phyloP scores from a whole-genome alignment of 768 basidiomycete species.

The Hygrocybe coccinea region DNA sequence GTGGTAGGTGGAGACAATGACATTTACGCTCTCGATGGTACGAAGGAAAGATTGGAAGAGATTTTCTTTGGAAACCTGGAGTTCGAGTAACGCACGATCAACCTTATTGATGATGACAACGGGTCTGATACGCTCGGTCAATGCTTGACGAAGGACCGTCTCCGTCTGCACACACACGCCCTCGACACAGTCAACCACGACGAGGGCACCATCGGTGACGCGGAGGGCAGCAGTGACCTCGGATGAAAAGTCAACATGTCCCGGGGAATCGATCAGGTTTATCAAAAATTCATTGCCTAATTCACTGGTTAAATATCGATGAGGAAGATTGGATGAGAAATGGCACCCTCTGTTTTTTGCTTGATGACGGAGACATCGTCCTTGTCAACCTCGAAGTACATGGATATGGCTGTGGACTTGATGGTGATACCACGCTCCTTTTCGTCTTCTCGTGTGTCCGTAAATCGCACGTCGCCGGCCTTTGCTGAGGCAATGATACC shows the following conservation, averaged over 20 bases:
- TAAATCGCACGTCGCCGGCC: slow-evolving; percentile 95
- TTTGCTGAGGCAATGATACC: slow-evolving; percentile 96
- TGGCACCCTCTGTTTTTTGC: slow-evolving; percentile 85
- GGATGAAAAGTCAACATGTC: slow-evolving; percentile 99
- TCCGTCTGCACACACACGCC: slow-evolving; percentile 99
- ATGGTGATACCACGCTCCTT: slow-evolving; percentile 99
- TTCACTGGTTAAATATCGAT: neutral
- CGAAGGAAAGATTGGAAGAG: slow-evolving; percentile 97
- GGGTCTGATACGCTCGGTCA: slow-evolving; percentile 98
- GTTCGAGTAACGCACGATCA: slow-evolving; percentile 97
- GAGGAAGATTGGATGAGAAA: neutral
- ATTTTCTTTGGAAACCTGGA: slow-evolving; percentile 94
- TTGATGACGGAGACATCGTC: slow-evolving; percentile 81
- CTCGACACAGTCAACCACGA: slow-evolving; percentile 99
- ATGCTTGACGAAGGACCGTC: slow-evolving; percentile 95
- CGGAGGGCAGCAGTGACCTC: slow-evolving; percentile 99
- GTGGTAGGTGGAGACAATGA: slow-evolving; percentile 96
- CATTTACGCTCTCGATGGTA: slow-evolving; percentile 96
- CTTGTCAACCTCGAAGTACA: slow-evolving; percentile 96
- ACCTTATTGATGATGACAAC: slow-evolving; percentile 99
- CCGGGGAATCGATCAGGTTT: slow-evolving; percentile 99
- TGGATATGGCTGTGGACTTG: slow-evolving; percentile 99
- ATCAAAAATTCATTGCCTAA: slow-evolving; percentile 94
- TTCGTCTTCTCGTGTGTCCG: slow-evolving; percentile 95
- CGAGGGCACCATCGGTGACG: slow-evolving; percentile 98